Evolutionary conservation across 768 basidiomycete genomes (phyloP).

Genomic region (Boletus subparvulus): DNA sequence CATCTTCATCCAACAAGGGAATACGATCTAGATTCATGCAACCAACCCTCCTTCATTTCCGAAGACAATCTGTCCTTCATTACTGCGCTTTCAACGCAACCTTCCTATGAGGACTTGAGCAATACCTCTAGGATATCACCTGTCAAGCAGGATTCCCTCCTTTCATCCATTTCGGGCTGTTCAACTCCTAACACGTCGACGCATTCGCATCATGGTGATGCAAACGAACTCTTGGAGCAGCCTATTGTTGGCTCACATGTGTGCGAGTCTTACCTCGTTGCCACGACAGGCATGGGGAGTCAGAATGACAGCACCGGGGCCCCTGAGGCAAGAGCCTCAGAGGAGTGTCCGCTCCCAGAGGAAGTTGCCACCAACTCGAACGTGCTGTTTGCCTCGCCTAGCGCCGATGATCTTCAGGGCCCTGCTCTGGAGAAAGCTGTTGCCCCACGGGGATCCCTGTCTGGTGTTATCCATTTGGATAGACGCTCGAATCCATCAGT

Average conservation of each 20-base stretch:
- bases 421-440: neutral
- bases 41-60: slow-evolving; percentile 17
- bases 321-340: neutral
- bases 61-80: slow-evolving; percentile 22
- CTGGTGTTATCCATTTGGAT: neutral
- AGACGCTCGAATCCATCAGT: neutral
- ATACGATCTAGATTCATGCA: slow-evolving; percentile 11
- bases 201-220: slow-evolving; percentile 19
- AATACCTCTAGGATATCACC: slow-evolving; percentile 18
- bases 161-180: slow-evolving; percentile 16
- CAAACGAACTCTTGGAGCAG: slow-evolving; percentile 5
- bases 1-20: slow-evolving; percentile 7
- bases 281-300: neutral
- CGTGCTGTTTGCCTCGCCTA: neutral
- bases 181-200: slow-evolving; percentile 28
- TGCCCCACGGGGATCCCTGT: neutral
- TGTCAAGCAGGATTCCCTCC: slow-evolving; percentile 16
- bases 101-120: slow-evolving; percentile 21
- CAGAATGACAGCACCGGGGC: neutral
- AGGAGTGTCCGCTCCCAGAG: neutral
- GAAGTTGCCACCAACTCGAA: neutral
- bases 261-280: neutral
- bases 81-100: slow-evolving; percentile 26
- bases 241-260: neutral
- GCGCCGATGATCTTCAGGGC: neutral